Evolutionary conservation across 2,329 filamentous ascomycete genomes (phyloP).

Genomic region (Tolypocladium guangdongense): DNA sequence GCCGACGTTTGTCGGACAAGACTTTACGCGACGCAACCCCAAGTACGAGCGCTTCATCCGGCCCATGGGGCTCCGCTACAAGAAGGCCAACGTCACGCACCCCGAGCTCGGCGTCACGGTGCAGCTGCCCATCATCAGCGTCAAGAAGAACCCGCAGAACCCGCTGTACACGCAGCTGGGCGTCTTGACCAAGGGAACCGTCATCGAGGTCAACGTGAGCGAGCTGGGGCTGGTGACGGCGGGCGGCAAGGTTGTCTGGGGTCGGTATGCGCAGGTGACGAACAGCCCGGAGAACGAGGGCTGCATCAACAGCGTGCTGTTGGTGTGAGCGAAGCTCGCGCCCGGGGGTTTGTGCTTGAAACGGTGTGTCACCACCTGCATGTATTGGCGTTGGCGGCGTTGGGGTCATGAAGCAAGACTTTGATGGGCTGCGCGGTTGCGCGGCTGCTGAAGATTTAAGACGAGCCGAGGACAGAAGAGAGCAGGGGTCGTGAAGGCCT

Average conservation of each 20-base stretch:
- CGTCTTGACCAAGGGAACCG: constrained; percentile 71
- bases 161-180: constrained; percentile 88
- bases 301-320: constrained; percentile 30
- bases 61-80: constrained; percentile 39
- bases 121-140: constrained; percentile 65
- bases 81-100: constrained; percentile 49
- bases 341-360: neutral
- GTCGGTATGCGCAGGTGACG: constrained; percentile 52
- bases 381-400: constrained; percentile 17
- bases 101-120: constrained; percentile 79
- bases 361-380: constrained; percentile 8
- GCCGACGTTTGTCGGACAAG: constrained; percentile 67
- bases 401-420: constrained; percentile 3
- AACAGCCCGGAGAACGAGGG: constrained; percentile 39
- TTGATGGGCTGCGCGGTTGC: neutral
- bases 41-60: constrained; percentile 55
- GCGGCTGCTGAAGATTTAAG: neutral
- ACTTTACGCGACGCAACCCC: constrained; percentile 81
- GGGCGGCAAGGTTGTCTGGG: constrained; percentile 89
- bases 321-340: constrained; percentile 13
- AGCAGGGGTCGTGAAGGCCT: neutral
- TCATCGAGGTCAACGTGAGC: constrained; percentile 83
- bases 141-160: constrained; percentile 64
- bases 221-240: constrained; percentile 88
- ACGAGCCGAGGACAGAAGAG: neutral